Conservation (phyloP, 441 rosid genomes). For the Daphne laureola region DNA sequence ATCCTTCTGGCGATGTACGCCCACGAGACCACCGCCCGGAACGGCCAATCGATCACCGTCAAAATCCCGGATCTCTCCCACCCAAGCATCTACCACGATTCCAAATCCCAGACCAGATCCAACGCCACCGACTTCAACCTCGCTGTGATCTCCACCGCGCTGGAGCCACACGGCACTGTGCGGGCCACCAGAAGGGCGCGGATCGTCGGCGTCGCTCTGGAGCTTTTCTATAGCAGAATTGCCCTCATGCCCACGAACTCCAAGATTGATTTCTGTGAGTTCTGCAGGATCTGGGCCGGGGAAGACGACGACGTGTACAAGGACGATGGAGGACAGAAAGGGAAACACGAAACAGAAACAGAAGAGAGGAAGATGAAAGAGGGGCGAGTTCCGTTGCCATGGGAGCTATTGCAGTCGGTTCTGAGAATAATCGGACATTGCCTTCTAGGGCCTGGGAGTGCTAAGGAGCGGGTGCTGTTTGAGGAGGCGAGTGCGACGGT, state of each 20-base stretch:
- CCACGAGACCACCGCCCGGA: slow-evolving; percentile 54
- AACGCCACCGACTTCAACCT: slow-evolving; percentile 48
- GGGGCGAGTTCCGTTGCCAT: slow-evolving; percentile 50
- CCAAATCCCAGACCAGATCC: slow-evolving; percentile 25
- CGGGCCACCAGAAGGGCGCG: slow-evolving; percentile 64
- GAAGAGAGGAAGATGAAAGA: slow-evolving; percentile 13
- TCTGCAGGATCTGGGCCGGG: slow-evolving; percentile 61
- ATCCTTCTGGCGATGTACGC: slow-evolving; percentile 72
- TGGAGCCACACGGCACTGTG: slow-evolving; percentile 75
- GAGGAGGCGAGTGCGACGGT: slow-evolving; percentile 42
- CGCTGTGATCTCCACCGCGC: slow-evolving; percentile 58
- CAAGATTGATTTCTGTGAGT: slow-evolving; percentile 64
- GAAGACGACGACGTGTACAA: slow-evolving; percentile 24
- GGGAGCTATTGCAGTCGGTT: slow-evolving; percentile 78
- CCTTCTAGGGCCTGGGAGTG: slow-evolving; percentile 30
- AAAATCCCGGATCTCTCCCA: slow-evolving; percentile 63
- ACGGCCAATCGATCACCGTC: slow-evolving; percentile 53
- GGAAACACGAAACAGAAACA: slow-evolving; percentile 3
- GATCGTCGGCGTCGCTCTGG: slow-evolving; percentile 69
- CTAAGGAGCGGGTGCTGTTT: slow-evolving; percentile 19
- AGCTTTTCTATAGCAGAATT: slow-evolving; percentile 50
- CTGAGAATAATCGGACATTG: slow-evolving; percentile 75
- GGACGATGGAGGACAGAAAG: slow-evolving; percentile 15
- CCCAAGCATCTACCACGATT: slow-evolving; percentile 68
- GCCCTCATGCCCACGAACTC: slow-evolving; percentile 47